Base-by-base conservation (phyloP, 257 asterid species). In the Nicotiana paniculata region DNA sequence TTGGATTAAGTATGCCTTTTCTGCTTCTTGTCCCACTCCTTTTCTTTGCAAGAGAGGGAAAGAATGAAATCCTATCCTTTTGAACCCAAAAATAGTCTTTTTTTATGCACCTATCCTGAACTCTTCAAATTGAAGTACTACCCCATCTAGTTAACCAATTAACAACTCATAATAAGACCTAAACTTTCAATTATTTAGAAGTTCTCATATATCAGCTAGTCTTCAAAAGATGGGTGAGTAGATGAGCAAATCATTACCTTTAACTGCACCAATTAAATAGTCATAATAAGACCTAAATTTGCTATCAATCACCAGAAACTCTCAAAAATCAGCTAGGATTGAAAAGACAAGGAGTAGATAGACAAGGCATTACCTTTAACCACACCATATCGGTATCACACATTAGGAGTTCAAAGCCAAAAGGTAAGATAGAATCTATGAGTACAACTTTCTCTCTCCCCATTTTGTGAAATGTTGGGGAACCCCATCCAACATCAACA, bases 321-420 rank as follows among this genome's bases (percentile, higher is more conserved):
- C 78, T 69, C 30, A 69, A 3, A 69, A 12, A n/a, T 69, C 18
- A 39, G 57, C 62, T 62, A 43, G 51, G 76, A 28, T 46, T 13
- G n/a, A 28, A 63, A 32, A 59, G 85, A 64, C 77, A 65, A 79
- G 54, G 70, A 59, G 53, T 77, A 39, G 68, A 69, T 72, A 79
- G 79, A 83, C 85, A 85, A 84, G 39, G 67, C 26, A 72, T 84
- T 90, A 96, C 99, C 99, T 96, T 96, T 86, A 96, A 89, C 98
- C 98, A 96, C 80, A 96, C 99, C 97, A 93, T 94, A 90, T 96
- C 99, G 1, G 99, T 96, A 70, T 96, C 99, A 80, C 99, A 96
- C 99, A 96, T 94, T 87, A 96, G 88, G 63, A 96, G 83, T 82
- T 96, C 99, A 87, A 91, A 91, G 79, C 98, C 99, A 68, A 78